These are phyloP conservation scores for Trametes versicolor DNA, from an alignment of 1,284 basidiomycete species.

Conservation along the genomic window DNA sequence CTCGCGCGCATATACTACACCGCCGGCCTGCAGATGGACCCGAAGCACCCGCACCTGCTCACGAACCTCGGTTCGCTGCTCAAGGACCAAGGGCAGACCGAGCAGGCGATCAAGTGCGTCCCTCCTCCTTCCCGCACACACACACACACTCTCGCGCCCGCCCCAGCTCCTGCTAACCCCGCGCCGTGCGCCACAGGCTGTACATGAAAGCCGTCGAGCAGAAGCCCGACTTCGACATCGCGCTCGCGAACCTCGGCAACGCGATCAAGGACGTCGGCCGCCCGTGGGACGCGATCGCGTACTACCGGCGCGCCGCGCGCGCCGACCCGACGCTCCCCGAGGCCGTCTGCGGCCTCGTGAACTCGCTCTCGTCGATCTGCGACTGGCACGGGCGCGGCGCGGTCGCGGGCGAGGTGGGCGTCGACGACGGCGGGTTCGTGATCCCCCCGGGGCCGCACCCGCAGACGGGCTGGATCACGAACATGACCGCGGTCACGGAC, in stretches of 20 bases:
- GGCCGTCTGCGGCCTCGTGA: slow-evolving; percentile 65
- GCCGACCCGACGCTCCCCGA: slow-evolving; percentile 66
- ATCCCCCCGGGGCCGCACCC: slow-evolving; percentile 30
- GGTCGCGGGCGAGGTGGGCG: slow-evolving; percentile 32
- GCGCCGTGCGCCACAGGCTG: slow-evolving; percentile 40
- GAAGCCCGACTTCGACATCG: slow-evolving; percentile 69
- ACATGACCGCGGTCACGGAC: slow-evolving; percentile 56
- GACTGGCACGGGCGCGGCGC: slow-evolving; percentile 62
- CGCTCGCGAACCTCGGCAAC: slow-evolving; percentile 70
- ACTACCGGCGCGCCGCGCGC: slow-evolving; percentile 62
- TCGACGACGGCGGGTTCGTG: slow-evolving; percentile 38
- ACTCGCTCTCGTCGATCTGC: slow-evolving; percentile 62
- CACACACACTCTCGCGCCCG: slow-evolving; percentile 12
- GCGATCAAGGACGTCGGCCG: slow-evolving; percentile 62
- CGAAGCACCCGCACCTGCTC: slow-evolving; percentile 65
- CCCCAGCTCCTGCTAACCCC: background rate
- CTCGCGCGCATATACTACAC: slow-evolving; percentile 67
- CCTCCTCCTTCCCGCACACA: background rate
- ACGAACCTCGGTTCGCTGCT: slow-evolving; percentile 69
- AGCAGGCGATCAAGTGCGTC: slow-evolving; percentile 59
- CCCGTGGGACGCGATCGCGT: slow-evolving; percentile 61
- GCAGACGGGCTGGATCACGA: slow-evolving; percentile 54
- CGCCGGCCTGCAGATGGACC: slow-evolving; percentile 62
- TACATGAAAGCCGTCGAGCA: slow-evolving; percentile 60
- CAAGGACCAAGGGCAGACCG: slow-evolving; percentile 64